These are phyloP conservation scores for Haplosporangium gracile DNA, from an alignment of 192 early-diverging fungal genomes.

Conservation along the genomic window DNA sequence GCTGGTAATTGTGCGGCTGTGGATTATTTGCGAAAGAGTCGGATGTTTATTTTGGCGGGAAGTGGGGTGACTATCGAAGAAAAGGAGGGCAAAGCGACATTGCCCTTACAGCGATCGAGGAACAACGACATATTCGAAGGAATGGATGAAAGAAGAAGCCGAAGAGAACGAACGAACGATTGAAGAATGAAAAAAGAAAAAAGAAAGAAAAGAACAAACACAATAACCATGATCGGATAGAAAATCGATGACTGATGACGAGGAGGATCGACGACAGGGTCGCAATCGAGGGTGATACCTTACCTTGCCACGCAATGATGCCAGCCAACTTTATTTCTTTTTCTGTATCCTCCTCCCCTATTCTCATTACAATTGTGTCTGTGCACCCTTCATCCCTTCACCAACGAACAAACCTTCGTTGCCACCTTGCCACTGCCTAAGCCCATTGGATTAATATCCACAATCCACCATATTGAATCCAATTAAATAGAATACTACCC, in stretches of 20 bases:
- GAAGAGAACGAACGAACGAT: background rate
- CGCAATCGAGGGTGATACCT: no score
- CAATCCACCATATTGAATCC: background rate
- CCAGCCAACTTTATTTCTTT: background rate
- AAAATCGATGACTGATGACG: background rate
- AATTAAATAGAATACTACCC: constrained; percentile 51
- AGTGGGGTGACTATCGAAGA: background rate
- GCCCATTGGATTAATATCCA: background rate
- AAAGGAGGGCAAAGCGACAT: background rate
- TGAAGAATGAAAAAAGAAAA: background rate
- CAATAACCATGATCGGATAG: background rate
- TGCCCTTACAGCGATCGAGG: background rate
- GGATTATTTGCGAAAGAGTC: background rate
- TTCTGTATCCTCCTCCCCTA: background rate
- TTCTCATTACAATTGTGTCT: background rate
- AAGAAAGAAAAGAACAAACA: background rate
- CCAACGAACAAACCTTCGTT: background rate
- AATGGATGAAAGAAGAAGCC: background rate
- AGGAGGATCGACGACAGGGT: background rate
- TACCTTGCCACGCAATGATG: background rate
- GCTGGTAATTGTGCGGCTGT: background rate
- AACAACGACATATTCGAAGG: background rate
- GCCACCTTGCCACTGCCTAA: background rate
- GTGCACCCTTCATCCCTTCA: background rate
- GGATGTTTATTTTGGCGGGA: background rate